Evolutionary conservation across 1,139 yeast genomes (phyloP).

Genomic region (Suzukiozyma palmioleophila): DNA sequence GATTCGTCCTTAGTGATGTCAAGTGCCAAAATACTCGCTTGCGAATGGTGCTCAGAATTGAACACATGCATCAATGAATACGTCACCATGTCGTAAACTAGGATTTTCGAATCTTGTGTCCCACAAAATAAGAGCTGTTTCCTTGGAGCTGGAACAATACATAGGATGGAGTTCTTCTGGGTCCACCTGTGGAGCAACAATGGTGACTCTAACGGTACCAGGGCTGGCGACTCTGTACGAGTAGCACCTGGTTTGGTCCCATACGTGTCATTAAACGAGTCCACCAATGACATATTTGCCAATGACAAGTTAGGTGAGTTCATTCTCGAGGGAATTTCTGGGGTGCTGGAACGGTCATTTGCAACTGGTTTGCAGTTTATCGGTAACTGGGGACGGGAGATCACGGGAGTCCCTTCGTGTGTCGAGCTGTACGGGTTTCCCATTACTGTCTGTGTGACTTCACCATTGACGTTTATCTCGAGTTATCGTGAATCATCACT

Average conservation of each 20-base stretch:
- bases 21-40: conserved; percentile 70
- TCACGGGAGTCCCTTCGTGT: not conserved
- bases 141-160: conserved; percentile 63
- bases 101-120: conserved; percentile 83
- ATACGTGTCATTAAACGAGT: conserved; percentile 5
- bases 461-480: no score
- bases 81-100: conserved; percentile 65
- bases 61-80: conserved; percentile 48
- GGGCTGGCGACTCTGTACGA: conserved; percentile 12
- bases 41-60: conserved; percentile 46
- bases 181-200: conserved; percentile 62
- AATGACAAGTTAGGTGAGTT: not conserved
- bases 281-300: not conserved
- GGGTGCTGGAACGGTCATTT: not conserved
- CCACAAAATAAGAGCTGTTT: conserved; percentile 74
- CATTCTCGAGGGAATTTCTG: not conserved
- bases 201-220: conserved; percentile 5
- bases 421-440: not conserved
- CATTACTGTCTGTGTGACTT: not conserved
- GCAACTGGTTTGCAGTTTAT: not conserved
- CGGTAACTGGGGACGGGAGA: not conserved
- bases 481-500: no score
- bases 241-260: conserved; percentile 13
- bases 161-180: conserved; percentile 68
- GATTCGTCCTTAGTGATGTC: conserved; percentile 55